Conservation (phyloP, 148 eudicot genomes). For the Rhododendron mucronatum region DNA sequence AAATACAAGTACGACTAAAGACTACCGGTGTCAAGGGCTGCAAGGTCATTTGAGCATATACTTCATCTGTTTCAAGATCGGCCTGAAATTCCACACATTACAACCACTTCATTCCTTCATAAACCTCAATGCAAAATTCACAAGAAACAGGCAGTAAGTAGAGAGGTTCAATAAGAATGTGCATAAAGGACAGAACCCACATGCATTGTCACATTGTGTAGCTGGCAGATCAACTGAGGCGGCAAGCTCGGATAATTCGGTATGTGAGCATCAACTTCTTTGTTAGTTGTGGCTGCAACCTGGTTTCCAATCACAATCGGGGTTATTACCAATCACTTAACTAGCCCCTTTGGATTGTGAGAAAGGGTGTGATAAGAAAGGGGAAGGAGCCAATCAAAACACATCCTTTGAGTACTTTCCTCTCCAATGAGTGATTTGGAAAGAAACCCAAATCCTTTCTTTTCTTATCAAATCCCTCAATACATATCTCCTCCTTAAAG, state of each 20-base stretch:
- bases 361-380: not conserved
- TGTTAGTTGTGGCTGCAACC: slow-evolving; percentile 93
- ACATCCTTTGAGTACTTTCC: not conserved
- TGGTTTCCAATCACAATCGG: slow-evolving; percentile 29
- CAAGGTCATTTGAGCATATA: slow-evolving; percentile 93
- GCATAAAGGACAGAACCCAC: slow-evolving; percentile 46
- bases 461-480: not conserved
- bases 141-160: not conserved
- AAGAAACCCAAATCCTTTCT: not conserved
- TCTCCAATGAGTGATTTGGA: too few species aligned
- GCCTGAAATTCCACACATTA: slow-evolving; percentile 50
- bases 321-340: not conserved
- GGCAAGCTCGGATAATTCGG: slow-evolving; percentile 89
- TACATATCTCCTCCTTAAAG: not conserved
- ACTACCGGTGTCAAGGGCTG: slow-evolving; percentile 86
- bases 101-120: not conserved
- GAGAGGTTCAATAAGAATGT: too few species aligned
- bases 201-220: slow-evolving; percentile 98
- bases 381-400: not conserved
- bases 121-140: not conserved
- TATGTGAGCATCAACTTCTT: slow-evolving; percentile 82
- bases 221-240: slow-evolving; percentile 88
- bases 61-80: slow-evolving; percentile 93
- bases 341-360: not conserved
- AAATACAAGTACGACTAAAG: not conserved